Percentiles rank a stretch among this genome's conserved stretches.
phyloP scores from a whole-genome alignment of 257 asterid genomes.

The Fraxinus americana region DNA sequence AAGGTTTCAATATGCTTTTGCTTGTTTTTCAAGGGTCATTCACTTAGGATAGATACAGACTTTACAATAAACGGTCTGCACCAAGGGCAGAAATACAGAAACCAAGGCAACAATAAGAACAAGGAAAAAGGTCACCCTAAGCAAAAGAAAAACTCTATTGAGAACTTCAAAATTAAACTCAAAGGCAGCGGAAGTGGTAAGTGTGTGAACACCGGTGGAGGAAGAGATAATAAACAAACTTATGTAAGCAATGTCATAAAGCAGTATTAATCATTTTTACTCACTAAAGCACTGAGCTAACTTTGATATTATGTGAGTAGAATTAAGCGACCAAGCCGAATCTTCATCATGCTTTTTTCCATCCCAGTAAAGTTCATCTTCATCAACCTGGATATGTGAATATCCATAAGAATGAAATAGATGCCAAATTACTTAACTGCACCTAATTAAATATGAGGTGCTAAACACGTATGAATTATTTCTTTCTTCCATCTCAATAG shows the following conservation, averaged over 20 bases:
- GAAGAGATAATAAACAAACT: not conserved
- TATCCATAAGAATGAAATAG: slow-evolving; percentile 33
- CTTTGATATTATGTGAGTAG: slow-evolving; percentile 77
- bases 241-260: slow-evolving; percentile 18
- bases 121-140: not conserved
- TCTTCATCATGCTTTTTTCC: slow-evolving; percentile 57
- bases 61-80: not conserved
- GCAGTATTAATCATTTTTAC: slow-evolving; percentile 40
- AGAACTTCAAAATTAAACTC: not conserved
- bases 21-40: not conserved
- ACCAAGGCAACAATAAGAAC: not conserved
- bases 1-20: not conserved
- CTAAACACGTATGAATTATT: not conserved
- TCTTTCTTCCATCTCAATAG: not conserved
- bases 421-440: not conserved
- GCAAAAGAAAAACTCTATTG: not conserved
- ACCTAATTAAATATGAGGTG: slow-evolving; percentile 1
- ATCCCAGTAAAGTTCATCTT: slow-evolving; percentile 65
- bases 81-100: not conserved
- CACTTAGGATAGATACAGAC: not conserved
- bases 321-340: slow-evolving; percentile 52
- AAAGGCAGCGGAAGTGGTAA: not conserved
- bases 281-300: slow-evolving; percentile 85
- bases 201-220: not conserved
- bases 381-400: slow-evolving; percentile 68